Evolutionary conservation across 2,329 filamentous ascomycete species (phyloP).

Genomic region (Aspergillus brasiliensis): DNA sequence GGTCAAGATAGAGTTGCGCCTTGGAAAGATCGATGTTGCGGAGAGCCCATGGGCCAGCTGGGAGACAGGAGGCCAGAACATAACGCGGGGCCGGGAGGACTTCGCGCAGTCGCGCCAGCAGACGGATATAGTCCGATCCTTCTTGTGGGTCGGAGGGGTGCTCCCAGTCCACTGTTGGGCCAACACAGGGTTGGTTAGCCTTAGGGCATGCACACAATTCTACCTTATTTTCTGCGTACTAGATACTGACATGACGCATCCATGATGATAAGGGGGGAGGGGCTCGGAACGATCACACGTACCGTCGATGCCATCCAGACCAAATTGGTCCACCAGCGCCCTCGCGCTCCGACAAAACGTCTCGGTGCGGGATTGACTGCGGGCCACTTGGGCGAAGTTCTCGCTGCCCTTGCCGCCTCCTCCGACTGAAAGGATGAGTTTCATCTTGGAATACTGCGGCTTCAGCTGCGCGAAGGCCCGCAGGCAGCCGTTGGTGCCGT

Average conservation of each 20-base stretch:
- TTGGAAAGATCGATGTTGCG: conserved; percentile 67
- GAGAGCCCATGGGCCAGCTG: conserved; percentile 66
- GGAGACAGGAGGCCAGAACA: conserved; percentile 71
- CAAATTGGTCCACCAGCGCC: conserved; percentile 69
- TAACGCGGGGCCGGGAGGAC: conserved; percentile 70
- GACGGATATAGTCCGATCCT: conserved; percentile 68
- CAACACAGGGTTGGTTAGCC: not conserved
- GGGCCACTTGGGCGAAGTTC: conserved; percentile 68
- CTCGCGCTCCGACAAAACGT: conserved; percentile 71
- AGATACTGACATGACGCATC: not conserved
- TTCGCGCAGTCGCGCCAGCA: conserved; percentile 67
- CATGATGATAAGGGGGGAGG: not conserved
- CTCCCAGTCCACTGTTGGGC: conserved; percentile 72
- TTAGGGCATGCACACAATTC: not conserved
- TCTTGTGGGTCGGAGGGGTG: conserved; percentile 68
- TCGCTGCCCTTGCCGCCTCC: conserved; percentile 65
- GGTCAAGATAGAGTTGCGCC: conserved; percentile 68
- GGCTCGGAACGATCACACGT: conserved; percentile 31
- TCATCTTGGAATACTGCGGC: conserved; percentile 67
- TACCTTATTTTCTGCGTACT: not conserved
- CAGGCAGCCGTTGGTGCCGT: conserved; percentile 70
- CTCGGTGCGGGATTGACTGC: conserved; percentile 61
- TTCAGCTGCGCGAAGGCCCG: conserved; percentile 75
- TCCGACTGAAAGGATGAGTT: conserved; percentile 76
- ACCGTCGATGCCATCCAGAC: conserved; percentile 77